Percentiles rank a stretch among this genome's conserved stretches.
phyloP scores from a whole-genome alignment of 2,329 filamentous ascomycete species.

The Cadophora malorum region DNA sequence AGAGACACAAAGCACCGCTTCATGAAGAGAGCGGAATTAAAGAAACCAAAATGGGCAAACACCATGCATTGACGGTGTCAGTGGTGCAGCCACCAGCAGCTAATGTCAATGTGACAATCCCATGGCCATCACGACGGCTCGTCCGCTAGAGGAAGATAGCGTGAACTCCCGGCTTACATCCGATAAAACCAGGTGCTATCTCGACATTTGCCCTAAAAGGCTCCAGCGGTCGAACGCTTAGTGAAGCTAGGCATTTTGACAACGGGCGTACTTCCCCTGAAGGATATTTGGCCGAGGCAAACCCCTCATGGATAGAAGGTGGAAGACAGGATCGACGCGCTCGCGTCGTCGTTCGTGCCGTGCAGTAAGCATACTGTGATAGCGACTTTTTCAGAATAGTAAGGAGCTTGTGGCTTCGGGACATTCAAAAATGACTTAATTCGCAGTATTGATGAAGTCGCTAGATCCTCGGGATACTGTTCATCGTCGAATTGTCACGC shows the following conservation, averaged over 20 bases:
- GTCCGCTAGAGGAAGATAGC: constrained; percentile 1
- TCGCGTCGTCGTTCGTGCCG: neutral
- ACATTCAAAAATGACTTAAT: neutral
- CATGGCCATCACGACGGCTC: neutral
- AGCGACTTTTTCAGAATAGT: neutral
- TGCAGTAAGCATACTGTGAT: constrained; percentile 1
- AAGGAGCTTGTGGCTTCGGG: neutral
- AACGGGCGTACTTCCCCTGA: constrained; percentile 25
- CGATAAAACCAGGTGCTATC: constrained; percentile 9
- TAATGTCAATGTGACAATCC: constrained; percentile 18
- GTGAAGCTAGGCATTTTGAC: constrained; percentile 21
- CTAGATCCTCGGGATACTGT: neutral
- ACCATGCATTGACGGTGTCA: neutral
- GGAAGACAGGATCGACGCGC: neutral
- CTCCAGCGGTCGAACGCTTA: neutral
- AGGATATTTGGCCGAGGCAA: constrained; percentile 21
- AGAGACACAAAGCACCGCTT: no score
- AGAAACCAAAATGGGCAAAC: neutral
- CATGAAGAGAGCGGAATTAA: neutral
- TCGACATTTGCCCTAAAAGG: neutral
- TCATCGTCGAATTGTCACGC: neutral
- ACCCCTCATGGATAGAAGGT: neutral
- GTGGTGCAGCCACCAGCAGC: no score
- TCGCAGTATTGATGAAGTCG: neutral
- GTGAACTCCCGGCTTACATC: neutral